phyloP scores from a whole-genome alignment of 148 eudicot genomes.

The Pharnaceum exiguum region DNA sequence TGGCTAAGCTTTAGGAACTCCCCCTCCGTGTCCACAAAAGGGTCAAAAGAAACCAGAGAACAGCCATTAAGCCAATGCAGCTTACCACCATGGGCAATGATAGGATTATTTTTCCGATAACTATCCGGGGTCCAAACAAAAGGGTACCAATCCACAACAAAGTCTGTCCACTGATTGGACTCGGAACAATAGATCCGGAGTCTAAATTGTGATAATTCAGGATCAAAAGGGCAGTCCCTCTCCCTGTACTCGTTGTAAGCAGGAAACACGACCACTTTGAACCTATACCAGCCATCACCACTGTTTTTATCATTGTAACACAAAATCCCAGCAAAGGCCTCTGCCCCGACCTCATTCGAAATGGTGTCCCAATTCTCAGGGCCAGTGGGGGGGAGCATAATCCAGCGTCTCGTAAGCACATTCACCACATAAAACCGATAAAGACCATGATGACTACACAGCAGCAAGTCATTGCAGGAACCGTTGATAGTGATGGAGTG shows the following conservation, averaged over 20 bases:
- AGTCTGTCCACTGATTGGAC: constrained; percentile 2
- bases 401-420: constrained; percentile 10
- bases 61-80: constrained; percentile 4
- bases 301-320: constrained; percentile 1
- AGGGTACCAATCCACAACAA: constrained; percentile 8
- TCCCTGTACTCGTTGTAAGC: too few species aligned
- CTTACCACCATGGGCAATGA: constrained; percentile 2
- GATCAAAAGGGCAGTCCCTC: neutral
- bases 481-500: neutral
- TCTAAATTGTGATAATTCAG: neutral
- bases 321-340: neutral
- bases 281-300: constrained; percentile 9
- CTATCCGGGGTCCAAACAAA: too few species aligned
- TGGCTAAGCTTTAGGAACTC: too few species aligned
- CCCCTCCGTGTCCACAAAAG: too few species aligned
- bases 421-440: constrained; percentile 15
- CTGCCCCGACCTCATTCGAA: too few species aligned
- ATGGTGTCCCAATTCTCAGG: neutral
- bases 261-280: constrained; percentile 6
- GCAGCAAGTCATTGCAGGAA: constrained; percentile 7
- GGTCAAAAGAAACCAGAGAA: constrained; percentile 8
- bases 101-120: neutral
- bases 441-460: neutral
- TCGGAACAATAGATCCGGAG: neutral
- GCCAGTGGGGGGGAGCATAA: neutral